Base-by-base conservation (phyloP, 2,329 filamentous ascomycete genomes). In the Ceratocystis lukuohia region DNA sequence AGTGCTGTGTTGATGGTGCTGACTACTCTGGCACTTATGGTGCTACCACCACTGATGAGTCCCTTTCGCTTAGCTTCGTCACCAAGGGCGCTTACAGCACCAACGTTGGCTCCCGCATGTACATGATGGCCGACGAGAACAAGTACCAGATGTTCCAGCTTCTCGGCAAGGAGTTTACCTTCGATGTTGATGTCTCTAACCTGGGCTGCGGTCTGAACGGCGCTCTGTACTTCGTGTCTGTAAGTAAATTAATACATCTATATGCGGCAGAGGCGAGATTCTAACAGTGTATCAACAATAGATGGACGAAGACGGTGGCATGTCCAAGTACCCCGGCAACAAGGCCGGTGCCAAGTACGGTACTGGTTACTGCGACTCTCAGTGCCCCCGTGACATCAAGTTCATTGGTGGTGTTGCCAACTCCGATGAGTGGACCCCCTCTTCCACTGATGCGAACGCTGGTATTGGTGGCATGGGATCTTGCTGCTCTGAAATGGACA, bases 131-230 rank as follows among this genome's bases (percentile, higher is more conserved):
- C 69, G 75, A 78, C 64, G 78, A 80, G 10, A 76, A 75, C 68
- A 79, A 78, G 67, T 88, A 88, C 72, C 75, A 86, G 74, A 79
- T 81, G 71, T 82, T 87, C 75, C 78, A 82, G 66, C 76, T 87
- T 64, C 76, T 81, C 68, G 82, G 82, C 74, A 78, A 83, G 71
- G 85, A 88, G 73, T 82, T 88, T 71, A 81, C 82, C 45, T 87
- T 88, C 67, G 84, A 87, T 66, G 84, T 87, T 17, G 85, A 88
- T 71, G 79, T 86, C 37, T 86, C 83, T 33, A 80, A 80, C 66
- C 77, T 87, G 30, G 80, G 71, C 44, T 88, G 86, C 70, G 86
- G 86, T 65, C 74, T 88, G 69, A 88, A 88, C 74, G 84, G 83
- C 64, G 85, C 85, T 33, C 74, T 88, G 46, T 87, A 87, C 75